Base-by-base conservation (phyloP, 805 yeast species). In the Brettanomyces custersianus region DNA sequence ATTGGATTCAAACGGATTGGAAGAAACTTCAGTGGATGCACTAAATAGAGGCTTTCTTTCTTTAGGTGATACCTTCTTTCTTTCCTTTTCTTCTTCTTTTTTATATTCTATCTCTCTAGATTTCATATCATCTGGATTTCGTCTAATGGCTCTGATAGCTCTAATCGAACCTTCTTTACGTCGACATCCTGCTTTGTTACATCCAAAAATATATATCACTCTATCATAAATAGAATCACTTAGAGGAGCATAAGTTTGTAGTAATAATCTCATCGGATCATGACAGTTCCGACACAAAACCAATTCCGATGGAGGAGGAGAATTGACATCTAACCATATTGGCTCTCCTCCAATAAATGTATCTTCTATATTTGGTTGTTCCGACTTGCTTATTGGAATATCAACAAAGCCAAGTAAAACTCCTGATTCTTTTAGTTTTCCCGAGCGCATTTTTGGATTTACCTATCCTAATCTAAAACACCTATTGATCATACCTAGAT, bases 331-430 rank as follows among this genome's bases (percentile, higher is more conserved):
- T 23, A 85, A 55, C 94, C 95, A 80, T 6, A 75, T 51, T 6
- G 88, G 85, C 26, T 60, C 57, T 1, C 95, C 94, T 1, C 97
- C 97, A 22, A 90, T 68, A 43, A 85, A 78, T 0, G 94, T 75
- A 49, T 86, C 95, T 38, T 71, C 77, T 4, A 65, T 38, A 1
- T 65, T 57, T 20, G 75, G 67, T 26, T 43, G 47, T 24, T 68
- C 74, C 4, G 65, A 70, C 12, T 62, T 66, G 5, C 69, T 64
- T 20, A 70, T 67, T n/a, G 74, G 68, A 1, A 72, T 67, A 48
- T 82, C 92, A 9, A 77, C 72, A 48, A 68, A 77, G 1, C 90
- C 94, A 16, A 83, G 57, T 36, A 59, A 66, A 0, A 77, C 76
- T 2, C 63, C 45, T 2, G 69, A 46, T 11, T 40, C 5, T 32